phyloP scores from a whole-genome alignment of 306 rosid genomes.

The Astragalus membranaceus region DNA sequence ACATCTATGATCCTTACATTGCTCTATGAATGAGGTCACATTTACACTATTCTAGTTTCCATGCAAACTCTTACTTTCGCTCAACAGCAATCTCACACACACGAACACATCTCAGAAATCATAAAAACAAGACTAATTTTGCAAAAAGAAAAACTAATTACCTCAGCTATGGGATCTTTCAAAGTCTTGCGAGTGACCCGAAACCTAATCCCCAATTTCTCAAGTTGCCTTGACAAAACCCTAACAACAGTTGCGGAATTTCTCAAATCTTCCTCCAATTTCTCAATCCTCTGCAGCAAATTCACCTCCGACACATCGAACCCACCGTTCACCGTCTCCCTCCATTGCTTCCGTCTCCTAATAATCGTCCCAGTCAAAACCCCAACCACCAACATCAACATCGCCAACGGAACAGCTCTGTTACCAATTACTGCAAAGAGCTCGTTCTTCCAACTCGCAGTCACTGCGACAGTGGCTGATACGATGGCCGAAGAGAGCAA shows the following conservation, averaged over 20 bases:
- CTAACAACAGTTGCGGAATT: slow-evolving; percentile 42
- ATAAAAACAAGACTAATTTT: background rate
- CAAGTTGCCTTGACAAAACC: slow-evolving; percentile 80
- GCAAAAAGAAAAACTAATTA: slow-evolving; percentile 14
- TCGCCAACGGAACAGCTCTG: slow-evolving; percentile 31
- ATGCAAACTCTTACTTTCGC: background rate
- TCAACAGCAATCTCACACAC: background rate
- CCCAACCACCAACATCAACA: slow-evolving; percentile 39
- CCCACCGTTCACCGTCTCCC: slow-evolving; percentile 33
- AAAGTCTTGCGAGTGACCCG: slow-evolving; percentile 58
- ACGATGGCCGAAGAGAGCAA: slow-evolving; percentile 49
- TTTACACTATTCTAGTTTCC: background rate
- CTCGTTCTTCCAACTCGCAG: slow-evolving; percentile 37
- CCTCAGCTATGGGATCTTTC: slow-evolving; percentile 80
- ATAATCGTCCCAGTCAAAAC: slow-evolving; percentile 59
- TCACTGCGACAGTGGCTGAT: slow-evolving; percentile 27
- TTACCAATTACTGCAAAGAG: slow-evolving; percentile 26
- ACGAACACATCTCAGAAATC: background rate
- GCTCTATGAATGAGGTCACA: background rate
- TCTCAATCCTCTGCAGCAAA: slow-evolving; percentile 65
- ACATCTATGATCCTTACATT: background rate
- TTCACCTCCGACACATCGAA: slow-evolving; percentile 52
- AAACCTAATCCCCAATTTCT: slow-evolving; percentile 82
- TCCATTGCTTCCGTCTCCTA: slow-evolving; percentile 68
- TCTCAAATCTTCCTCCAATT: slow-evolving; percentile 73